Base-by-base conservation (phyloP, 1,284 basidiomycete species). In the Vanrija pseudolonga region DNA sequence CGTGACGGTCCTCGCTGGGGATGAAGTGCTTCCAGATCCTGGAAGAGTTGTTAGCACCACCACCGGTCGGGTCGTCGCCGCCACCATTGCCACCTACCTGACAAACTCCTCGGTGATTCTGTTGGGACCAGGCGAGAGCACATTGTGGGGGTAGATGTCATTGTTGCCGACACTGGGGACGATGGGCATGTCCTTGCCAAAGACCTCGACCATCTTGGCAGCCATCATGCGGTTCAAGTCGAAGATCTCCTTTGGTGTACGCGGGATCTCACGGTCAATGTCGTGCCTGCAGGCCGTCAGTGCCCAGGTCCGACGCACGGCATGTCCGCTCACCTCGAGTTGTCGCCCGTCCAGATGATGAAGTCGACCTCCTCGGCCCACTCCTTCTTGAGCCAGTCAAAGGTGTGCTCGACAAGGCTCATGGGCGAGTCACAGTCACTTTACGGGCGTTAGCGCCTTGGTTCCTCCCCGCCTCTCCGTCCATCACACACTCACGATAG, bases 281-380 rank as follows among this genome's bases (percentile, higher is more conserved):
- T 97, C 92, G 74, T 94, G 92, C 74, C 92, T 90, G 58, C 8
- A 6, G 6, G n/a, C n/a, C 28, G 47, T 56, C 42, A 52, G 52
- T 48, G 54, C 43, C 14, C 18, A 37, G 6, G 38, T 23, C 36
- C 4, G 24, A 6, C 15, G n/a, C 46, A 24, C 37, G 22, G 4
- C 46, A 9, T 22, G 12, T 24, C 11, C 38, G 52, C 74, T 62
- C 65, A 89, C 89, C 89, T 84, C 36, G 90, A 92, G 76, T 85
- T 92, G 75, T 96, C 92, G 39, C 92, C 92, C 6, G 91, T 95
- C 90, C 89, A 92, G 42, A 94, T 80, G 22, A 94, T 88, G 73
- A 96, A 97, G 73, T 97, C 93, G 44, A 97, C 82, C 65, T 90
- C 85, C 57, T 83, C 79, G 45, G 84, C 81, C 89, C 89, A 92